Base-by-base conservation (phyloP, 2,329 filamentous ascomycete genomes). In the Calonectria pseudoturangicola region DNA sequence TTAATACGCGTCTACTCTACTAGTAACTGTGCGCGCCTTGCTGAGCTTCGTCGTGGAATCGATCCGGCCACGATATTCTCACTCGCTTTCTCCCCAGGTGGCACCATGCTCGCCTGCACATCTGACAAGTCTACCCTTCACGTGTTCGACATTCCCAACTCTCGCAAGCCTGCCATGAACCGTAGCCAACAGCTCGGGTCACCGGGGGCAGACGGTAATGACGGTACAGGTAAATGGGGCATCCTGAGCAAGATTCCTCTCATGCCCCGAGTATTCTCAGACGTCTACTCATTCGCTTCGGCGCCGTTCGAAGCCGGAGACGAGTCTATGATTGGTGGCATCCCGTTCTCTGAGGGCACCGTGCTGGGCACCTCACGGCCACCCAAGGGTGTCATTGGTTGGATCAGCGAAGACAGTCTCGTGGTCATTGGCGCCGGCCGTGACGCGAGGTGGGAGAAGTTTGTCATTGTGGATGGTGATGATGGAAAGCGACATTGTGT, bases 61-160 rank as follows among this genome's bases (percentile, higher is more conserved):
- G 97, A 99, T 80, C 93, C 92, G 43, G 96, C 97, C 18, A 92
- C 92, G 67, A 94, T 98, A 76, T 98, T 94, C 85, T 96, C 94
- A 2, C 88, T 99, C 13, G 93, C 93, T 13, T 97, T 99, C 83
- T 97, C 94, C 25, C 96, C 96, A 0, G 92, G 92, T 0, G 94
- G 93, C 65, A 91, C 89, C 51, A 90, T 95, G 81, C 89, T 98
- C 13, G 97, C 97, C 30, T 96, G 95, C 74, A 98, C 96, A 1
- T 98, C 96, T 1, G 97, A 99, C 87, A 99, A 98, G 85, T 96
- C 95, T 7, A 99, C 96, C 0, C 88, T 99, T 13, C 97, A 99
- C 84, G 90, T 99, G 45, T 99, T 98, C 81, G 95, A 98, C 80
- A 89, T 98, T 1, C 93, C 93, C 4, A 89, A 90, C 72, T 86